These are phyloP conservation scores for Fusarium secorum DNA, from an alignment of 2,329 filamentous ascomycete species.

Conservation along the genomic window DNA sequence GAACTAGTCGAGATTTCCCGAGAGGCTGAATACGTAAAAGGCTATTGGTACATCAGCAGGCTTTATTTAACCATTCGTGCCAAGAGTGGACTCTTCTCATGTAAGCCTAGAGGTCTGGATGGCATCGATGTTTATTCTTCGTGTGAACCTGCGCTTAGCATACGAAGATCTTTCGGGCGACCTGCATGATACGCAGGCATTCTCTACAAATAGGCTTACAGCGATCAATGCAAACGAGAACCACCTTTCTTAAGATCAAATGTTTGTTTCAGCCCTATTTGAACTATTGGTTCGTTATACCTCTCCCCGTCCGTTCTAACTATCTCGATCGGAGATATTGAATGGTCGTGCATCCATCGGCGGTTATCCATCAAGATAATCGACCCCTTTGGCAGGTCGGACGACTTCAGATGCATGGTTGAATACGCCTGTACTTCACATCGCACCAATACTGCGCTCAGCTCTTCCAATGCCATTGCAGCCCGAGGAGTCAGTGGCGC, in stretches of 20 bases:
- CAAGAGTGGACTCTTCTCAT: too few relatives aligned
- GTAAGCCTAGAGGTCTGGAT: neutral
- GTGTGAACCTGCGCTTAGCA: neutral
- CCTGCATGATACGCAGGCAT: accelerated
- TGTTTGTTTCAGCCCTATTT: accelerated
- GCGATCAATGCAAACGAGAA: accelerated
- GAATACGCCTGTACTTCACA: constrained; percentile 15
- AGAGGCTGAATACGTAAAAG: neutral
- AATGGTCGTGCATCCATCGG: constrained; percentile 47
- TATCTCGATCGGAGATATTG: accelerated
- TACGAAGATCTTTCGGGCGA: too few relatives aligned
- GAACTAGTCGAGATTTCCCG: neutral
- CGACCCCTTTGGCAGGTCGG: constrained; percentile 39
- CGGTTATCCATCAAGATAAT: constrained; percentile 48
- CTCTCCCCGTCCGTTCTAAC: accelerated
- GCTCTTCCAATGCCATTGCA: constrained; percentile 34
- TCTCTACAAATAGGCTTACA: accelerated
- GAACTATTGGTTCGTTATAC: accelerated
- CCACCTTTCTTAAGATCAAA: accelerated
- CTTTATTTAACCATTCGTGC: neutral
- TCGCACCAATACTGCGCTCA: constrained; percentile 31
- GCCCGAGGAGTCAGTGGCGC: constrained; percentile 39
- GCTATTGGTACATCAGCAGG: neutral
- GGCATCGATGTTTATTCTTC: neutral
- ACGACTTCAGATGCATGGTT: constrained; percentile 39